These are phyloP conservation scores for Solanum dulcamara DNA, from an alignment of 257 asterid species.

Conservation along the genomic window DNA sequence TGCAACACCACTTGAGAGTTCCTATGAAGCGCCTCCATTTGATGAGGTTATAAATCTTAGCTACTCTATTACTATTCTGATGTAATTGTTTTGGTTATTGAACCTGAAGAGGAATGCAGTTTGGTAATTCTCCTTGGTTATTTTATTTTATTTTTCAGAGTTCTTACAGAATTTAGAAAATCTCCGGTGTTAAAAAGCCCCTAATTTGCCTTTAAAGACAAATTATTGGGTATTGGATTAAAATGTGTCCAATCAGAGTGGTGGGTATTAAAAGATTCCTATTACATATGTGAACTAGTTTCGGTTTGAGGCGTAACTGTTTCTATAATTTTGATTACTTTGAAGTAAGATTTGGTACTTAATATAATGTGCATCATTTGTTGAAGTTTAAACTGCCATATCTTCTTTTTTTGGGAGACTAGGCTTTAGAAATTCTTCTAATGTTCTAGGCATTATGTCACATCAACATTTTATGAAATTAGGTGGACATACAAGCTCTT, in stretches of 20 bases:
- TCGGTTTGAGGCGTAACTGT: not conserved
- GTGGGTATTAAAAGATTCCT: not conserved
- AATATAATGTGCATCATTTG: not conserved
- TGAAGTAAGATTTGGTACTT: not conserved
- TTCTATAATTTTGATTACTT: not conserved
- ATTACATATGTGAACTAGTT: not conserved
- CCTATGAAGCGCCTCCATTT: conserved; percentile 86
- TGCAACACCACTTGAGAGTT: conserved; percentile 66
- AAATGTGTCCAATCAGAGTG: not conserved
- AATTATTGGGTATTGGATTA: not conserved
- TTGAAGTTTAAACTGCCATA: not conserved
- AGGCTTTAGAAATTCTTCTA: not conserved
- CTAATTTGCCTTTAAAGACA: not conserved
- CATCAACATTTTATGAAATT: conserved; percentile 3
- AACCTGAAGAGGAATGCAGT: not conserved
- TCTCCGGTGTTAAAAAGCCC: not conserved
- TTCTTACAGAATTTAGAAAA: not conserved
- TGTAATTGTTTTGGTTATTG: not conserved
- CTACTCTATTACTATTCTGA: not conserved
- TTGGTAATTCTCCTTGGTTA: not conserved
- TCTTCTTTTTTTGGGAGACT: not conserved
- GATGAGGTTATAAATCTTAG: conserved; percentile 59
- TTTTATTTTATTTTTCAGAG: not conserved
- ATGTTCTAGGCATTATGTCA: not conserved
- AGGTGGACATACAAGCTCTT: conserved; percentile 98